Conservation (phyloP, 192 early-diverging fungal genomes). For the Rhizophagus sp. region DNA sequence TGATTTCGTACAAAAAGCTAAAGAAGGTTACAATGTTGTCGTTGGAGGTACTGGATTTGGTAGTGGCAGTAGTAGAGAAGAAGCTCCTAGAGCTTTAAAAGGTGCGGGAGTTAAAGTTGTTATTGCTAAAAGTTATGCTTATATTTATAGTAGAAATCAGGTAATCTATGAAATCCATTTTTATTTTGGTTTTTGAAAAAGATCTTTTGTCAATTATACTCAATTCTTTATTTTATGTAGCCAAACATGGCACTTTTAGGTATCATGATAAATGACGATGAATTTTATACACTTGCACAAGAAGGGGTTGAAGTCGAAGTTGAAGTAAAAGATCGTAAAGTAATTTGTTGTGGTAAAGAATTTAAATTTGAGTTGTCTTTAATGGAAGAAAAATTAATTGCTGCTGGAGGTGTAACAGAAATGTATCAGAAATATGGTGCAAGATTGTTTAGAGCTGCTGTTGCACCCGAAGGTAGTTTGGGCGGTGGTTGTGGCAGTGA, state of each 20-base stretch:
- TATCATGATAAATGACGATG: constrained; percentile 69
- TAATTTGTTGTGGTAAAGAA: constrained; percentile 56
- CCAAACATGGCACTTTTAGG: constrained; percentile 81
- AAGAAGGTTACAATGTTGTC: constrained; percentile 67
- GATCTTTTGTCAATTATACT: not conserved
- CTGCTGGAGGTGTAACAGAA: constrained; percentile 74
- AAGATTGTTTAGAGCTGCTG: constrained; percentile 72
- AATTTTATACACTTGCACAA: constrained; percentile 74
- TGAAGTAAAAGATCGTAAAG: constrained; percentile 65
- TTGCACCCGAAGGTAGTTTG: constrained; percentile 49
- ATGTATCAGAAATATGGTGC: constrained; percentile 80
- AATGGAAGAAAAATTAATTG: constrained; percentile 75
- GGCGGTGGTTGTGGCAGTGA: constrained; percentile 35
- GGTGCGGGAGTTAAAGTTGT: constrained; percentile 72
- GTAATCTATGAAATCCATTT: not conserved
- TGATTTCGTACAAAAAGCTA: constrained; percentile 68
- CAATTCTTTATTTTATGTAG: constrained; percentile 12
- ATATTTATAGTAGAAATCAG: constrained; percentile 83
- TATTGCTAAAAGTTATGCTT: constrained; percentile 80
- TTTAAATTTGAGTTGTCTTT: constrained; percentile 65
- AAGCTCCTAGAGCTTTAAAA: constrained; percentile 74
- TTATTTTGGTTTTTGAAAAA: not conserved
- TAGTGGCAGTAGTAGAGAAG: constrained; percentile 76
- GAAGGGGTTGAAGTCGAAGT: constrained; percentile 73
- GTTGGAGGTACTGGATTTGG: constrained; percentile 76